Evolutionary conservation across 768 basidiomycete genomes (phyloP), one percentile per base, ranked within the genome.

Genomic region (Xerocomus potaroensis): DNA sequence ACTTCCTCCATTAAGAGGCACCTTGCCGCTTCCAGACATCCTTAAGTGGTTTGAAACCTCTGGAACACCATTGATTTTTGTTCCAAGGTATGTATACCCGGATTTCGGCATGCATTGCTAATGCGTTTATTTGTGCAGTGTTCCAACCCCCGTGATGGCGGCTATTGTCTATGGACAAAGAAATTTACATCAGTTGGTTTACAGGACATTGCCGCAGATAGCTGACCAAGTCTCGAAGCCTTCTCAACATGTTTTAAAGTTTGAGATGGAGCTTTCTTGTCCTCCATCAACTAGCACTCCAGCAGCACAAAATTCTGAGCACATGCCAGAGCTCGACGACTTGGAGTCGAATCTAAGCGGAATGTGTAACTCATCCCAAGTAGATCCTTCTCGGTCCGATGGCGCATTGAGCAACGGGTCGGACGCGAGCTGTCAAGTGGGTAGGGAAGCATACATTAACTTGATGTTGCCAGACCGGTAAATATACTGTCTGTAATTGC

Each of bases 401-500:
- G 27, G 48, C 2, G 21, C 16, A 15, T 30, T 43, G 43, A 33
- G 39, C 8, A 18, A 39, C 15, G 24, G n/a, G 16, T 29, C 45
- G 40, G 30, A 22, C 10, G 52, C 58, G 15, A 57, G 42, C 19
- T 78, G 72, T 45, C 66, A 59, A 58, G 58, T 54, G 41, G 76
- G 69, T 33, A 60, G 51, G 32, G 71, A 74, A 51, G 62, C 55
- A 30, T 62, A 53, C 8, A 23, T 81, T 27, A 72, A 81, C 57
- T 36, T 83, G 16, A 68, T 81, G 71, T 64, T 83, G 54, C 81
- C 81, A 32, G 75, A 81, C 56, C 72, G 80, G 82, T 80, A 41
- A 48, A 57, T 55, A 16, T 36, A 15, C 16, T 26, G 27, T 45
- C n/a, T 7, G 18, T 35, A 32, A 30, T 31, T 29, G n/a, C 8